Evolutionary conservation across 768 basidiomycete genomes (phyloP).

Genomic region (Suillus hirtellus): DNA sequence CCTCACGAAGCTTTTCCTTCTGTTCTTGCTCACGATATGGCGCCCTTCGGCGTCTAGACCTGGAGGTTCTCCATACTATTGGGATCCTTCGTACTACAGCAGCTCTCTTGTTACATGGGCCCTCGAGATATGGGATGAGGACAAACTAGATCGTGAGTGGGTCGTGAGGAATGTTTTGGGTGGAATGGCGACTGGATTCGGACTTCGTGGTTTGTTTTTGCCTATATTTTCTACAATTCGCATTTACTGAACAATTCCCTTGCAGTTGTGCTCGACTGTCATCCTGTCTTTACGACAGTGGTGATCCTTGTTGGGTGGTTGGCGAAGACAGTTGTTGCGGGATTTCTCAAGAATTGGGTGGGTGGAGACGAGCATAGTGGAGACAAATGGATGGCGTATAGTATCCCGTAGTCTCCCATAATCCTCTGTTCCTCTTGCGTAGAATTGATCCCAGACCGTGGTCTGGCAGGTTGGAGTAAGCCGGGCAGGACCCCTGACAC

Average conservation of each 20-base stretch:
- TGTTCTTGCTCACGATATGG: conserved; percentile 85
- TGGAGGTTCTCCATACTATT: conserved; percentile 21
- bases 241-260: conserved; percentile 7
- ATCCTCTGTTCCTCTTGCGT: conserved; percentile 5
- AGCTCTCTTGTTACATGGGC: conserved; percentile 39
- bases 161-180: conserved; percentile 80
- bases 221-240: neutral
- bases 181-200: conserved; percentile 87
- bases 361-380: conserved; percentile 55
- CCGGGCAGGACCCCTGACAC: conserved; percentile 24
- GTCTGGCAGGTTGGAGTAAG: conserved; percentile 11
- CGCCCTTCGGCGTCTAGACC: conserved; percentile 42
- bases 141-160: conserved; percentile 80
- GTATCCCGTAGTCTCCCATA: conserved; percentile 71
- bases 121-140: conserved; percentile 66
- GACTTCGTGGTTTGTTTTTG: conserved; percentile 61
- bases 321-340: conserved; percentile 63
- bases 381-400: conserved; percentile 81
- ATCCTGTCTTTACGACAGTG: conserved; percentile 72
- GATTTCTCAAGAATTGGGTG: conserved; percentile 66
- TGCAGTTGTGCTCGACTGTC: conserved; percentile 74
- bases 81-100: conserved; percentile 29
- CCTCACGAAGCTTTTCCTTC: conserved; percentile 77
- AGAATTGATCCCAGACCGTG: neutral
- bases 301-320: conserved; percentile 76